Evolutionary conservation across 768 basidiomycete species (phyloP).

Genomic region (Sarcodon sp.): DNA sequence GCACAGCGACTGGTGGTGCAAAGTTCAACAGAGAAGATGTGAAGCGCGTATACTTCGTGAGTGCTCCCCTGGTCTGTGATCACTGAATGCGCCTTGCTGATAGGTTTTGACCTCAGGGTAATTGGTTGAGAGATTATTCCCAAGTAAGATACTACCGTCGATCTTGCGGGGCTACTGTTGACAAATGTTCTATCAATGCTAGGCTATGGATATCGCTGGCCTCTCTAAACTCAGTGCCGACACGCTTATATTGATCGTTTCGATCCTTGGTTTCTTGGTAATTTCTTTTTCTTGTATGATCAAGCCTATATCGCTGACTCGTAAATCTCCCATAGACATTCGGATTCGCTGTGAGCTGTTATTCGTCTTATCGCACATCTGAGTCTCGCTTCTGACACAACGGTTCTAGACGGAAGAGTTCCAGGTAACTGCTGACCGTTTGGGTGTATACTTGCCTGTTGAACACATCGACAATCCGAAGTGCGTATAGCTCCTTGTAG

Average conservation of each 20-base stretch:
- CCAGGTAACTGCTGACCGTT: slow-evolving; percentile 56
- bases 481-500: slow-evolving; percentile 14
- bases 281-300: not conserved
- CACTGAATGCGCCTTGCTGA: not conserved
- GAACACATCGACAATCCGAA: slow-evolving; percentile 78
- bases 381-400: slow-evolving; percentile 27
- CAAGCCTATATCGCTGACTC: not conserved
- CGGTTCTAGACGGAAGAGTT: slow-evolving; percentile 58
- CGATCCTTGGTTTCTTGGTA: slow-evolving; percentile 47
- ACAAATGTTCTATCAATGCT: slow-evolving; percentile 1
- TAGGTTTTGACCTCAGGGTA: slow-evolving; percentile 28
- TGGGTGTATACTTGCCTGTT: slow-evolving; percentile 67
- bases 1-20: slow-evolving; percentile 32
- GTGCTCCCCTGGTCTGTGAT: slow-evolving; percentile 8
- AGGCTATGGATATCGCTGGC: slow-evolving; percentile 66
- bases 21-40: slow-evolving; percentile 56
- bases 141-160: slow-evolving; percentile 22
- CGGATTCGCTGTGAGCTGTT: not conserved
- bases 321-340: not conserved
- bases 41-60: slow-evolving; percentile 54
- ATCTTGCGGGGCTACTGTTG: not conserved
- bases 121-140: slow-evolving; percentile 63
- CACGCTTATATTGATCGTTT: slow-evolving; percentile 46
- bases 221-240: slow-evolving; percentile 52
- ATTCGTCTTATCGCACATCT: not conserved